Conservation (phyloP, 2,329 filamentous ascomycete genomes). For the Endothia cerciana region DNA sequence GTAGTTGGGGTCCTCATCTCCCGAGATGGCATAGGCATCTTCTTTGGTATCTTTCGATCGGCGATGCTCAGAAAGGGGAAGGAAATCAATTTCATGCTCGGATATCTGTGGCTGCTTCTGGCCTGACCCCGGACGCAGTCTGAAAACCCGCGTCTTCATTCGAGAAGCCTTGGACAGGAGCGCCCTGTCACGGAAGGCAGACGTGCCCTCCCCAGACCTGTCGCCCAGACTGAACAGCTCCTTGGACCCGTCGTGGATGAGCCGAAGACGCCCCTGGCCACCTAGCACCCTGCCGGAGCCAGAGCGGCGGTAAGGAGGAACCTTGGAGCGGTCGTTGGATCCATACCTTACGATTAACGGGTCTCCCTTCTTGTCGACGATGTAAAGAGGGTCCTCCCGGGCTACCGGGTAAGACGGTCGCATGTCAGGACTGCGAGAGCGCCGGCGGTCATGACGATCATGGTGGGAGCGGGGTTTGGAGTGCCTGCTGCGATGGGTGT, state of each 20-base stretch:
- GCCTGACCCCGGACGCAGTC: conserved; percentile 37
- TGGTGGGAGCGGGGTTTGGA: conserved; percentile 18
- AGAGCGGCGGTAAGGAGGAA: conserved; percentile 72
- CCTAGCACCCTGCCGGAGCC: conserved; percentile 76
- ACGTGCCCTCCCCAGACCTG: conserved; percentile 45
- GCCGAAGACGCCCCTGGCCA: conserved; percentile 58
- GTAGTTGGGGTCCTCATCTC: conserved; percentile 58
- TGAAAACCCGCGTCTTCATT: conserved; percentile 45
- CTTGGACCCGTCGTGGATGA: conserved; percentile 67
- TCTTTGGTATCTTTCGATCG: conserved; percentile 41
- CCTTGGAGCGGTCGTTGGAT: conserved; percentile 68
- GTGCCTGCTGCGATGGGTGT: conserved; percentile 16
- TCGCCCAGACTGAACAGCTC: conserved; percentile 56
- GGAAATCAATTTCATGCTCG: conserved; percentile 45
- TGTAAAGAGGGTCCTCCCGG: conserved; percentile 47
- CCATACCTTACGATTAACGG: conserved; percentile 75
- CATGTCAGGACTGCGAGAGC: conserved; percentile 22
- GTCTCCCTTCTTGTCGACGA: conserved; percentile 78
- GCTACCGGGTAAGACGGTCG: conserved; percentile 8
- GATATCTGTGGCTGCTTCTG: conserved; percentile 12
- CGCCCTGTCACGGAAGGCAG: conserved; percentile 51
- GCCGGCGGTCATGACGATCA: conserved; percentile 22
- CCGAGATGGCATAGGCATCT: conserved; percentile 43
- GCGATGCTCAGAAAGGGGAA: conserved; percentile 48
- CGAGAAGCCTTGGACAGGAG: conserved; percentile 49